Evolutionary conservation across 192 early-diverging fungal species (phyloP), one percentile per base, ranked within the genome.

Genomic region (Bifiguratus adelaidae): DNA sequence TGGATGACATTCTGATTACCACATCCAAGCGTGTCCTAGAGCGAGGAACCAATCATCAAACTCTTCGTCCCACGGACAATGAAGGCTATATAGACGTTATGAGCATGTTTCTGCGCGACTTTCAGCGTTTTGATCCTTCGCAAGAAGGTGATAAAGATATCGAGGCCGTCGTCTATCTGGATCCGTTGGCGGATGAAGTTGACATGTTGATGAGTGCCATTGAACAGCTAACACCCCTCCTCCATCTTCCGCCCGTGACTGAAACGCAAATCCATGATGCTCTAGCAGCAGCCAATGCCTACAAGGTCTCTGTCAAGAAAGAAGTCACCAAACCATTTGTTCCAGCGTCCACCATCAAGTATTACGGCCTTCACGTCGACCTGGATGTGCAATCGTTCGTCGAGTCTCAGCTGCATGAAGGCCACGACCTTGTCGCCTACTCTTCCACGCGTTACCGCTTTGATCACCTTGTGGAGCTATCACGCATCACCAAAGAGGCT

Each of bases 11-110:
- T 40, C 53, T 83, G 20, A 56, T 69, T 20, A 52, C 73, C 19
- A 67, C 71, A 3, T 54, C 59, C 7, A 44, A 68, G 18, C 71
- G 89, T 9, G 74, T 94, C 12, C 35, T 58, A 26, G 19, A 30
- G 15, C 73, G 85, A 38, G 92, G 91, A 7, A 81, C 87, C 28
- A 72, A 81, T 43, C 92, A 96, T 50, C 88, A 91, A 67, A 67
- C 64, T 6, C 56, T 94, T 32, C 92, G 81, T 0, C 87, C 92
- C 0, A 43, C 60, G 9, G 63, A 71, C 28, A 73, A 75, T 5
- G 69, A 64, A 0, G 66, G 80, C 0, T 86, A 68, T 53, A 57
- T 69, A n/a, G 12, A 34, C 13, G 52, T 88, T 9, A 82, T 90
- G 38, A 50, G 63, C 12, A 40, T 19, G 20, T 85, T 88, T 55